These are phyloP conservation scores for Coemansia sp. DNA, from an alignment of 192 early-diverging fungal genomes.

Conservation along the genomic window DNA sequence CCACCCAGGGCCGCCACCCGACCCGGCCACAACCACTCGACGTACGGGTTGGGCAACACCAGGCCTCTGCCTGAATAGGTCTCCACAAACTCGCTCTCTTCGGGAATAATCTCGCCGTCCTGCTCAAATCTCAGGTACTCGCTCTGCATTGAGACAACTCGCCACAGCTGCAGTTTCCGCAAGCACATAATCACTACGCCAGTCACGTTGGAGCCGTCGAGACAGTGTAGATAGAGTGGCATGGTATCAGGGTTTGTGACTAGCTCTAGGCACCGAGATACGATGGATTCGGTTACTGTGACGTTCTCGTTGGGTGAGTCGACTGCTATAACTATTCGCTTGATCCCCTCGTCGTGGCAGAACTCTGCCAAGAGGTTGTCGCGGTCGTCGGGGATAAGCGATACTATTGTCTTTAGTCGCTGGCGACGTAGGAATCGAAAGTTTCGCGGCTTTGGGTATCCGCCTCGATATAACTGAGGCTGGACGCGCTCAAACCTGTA, in stretches of 20 bases:
- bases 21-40: slow-evolving; percentile 48
- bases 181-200: slow-evolving; percentile 82
- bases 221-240: slow-evolving; percentile 89
- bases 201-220: slow-evolving; percentile 87
- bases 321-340: slow-evolving; percentile 68
- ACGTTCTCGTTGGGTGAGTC: slow-evolving; percentile 87
- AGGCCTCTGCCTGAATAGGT: slow-evolving; percentile 29
- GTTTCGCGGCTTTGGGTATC: slow-evolving; percentile 86
- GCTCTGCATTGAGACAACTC: slow-evolving; percentile 64
- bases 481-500: slow-evolving; percentile 88
- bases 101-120: slow-evolving; percentile 54
- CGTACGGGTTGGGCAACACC: slow-evolving; percentile 40
- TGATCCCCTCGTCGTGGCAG: slow-evolving; percentile 66
- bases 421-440: slow-evolving; percentile 80
- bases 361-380: slow-evolving; percentile 63
- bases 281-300: slow-evolving; percentile 75
- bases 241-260: slow-evolving; percentile 71
- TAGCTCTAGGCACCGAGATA: slow-evolving; percentile 68
- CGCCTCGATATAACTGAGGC: slow-evolving; percentile 80
- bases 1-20: not conserved
- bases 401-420: slow-evolving; percentile 74
- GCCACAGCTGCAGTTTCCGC: slow-evolving; percentile 92
- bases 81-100: slow-evolving; percentile 58
- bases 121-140: slow-evolving; percentile 72
- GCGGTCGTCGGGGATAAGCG: slow-evolving; percentile 78